Evolutionary conservation across 306 rosid genomes (phyloP).

Genomic region (Acacia crassicarpa): DNA sequence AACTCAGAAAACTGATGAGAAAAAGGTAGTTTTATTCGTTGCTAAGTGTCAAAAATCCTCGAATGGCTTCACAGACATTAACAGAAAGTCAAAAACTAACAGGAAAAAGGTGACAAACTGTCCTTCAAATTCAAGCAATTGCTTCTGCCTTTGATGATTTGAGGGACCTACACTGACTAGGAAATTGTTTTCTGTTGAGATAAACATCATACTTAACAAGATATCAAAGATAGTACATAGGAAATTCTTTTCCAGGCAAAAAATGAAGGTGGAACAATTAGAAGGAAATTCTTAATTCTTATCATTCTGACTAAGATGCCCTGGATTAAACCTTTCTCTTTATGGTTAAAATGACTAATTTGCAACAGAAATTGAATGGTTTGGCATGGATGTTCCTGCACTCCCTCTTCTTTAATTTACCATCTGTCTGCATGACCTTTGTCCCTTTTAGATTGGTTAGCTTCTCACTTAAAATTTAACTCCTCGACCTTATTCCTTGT

Average conservation of each 20-base stretch:
- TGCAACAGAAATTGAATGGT: neutral
- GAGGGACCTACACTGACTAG: neutral
- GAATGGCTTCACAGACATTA: neutral
- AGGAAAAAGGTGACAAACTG: neutral
- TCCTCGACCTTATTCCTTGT: neutral
- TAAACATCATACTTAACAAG: neutral
- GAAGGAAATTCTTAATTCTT: neutral
- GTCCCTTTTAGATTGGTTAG: constrained; percentile 7
- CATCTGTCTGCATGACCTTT: constrained; percentile 1
- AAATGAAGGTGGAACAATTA: constrained; percentile 8
- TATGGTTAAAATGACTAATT: neutral
- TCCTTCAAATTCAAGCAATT: neutral
- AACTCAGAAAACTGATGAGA: neutral
- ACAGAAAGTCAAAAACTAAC: too few relatives aligned
- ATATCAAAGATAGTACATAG: neutral
- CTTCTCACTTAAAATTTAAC: neutral
- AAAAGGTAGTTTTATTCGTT: neutral
- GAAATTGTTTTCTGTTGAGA: neutral
- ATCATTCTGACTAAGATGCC: neutral
- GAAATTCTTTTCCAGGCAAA: neutral
- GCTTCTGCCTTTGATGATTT: neutral
- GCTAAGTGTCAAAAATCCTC: neutral
- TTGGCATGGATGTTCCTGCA: neutral
- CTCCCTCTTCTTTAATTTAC: neutral
- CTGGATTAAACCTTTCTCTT: neutral